phyloP scores from a whole-genome alignment of 192 early-diverging fungal genomes.

The Pilobolus umbonatus region DNA sequence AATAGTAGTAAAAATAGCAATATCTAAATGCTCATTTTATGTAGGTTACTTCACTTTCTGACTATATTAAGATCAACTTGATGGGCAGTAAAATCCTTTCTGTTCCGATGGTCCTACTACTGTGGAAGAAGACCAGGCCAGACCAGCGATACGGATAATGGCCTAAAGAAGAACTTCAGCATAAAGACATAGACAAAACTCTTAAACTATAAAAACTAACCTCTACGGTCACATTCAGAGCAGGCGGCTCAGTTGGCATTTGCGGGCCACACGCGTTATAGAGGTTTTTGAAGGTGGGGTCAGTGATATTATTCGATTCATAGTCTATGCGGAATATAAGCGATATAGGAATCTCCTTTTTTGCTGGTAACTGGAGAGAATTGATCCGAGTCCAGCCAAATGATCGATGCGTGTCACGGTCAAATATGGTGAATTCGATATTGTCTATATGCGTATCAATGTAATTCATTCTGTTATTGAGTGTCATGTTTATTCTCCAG shows the following conservation, averaged over 20 bases:
- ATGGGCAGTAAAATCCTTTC: conserved; percentile 8
- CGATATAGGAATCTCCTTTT: neutral
- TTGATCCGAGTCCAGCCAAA: conserved; percentile 14
- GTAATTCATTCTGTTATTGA: conserved; percentile 26
- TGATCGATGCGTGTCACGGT: conserved; percentile 1
- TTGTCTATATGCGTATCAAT: conserved; percentile 19
- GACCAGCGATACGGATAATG: conserved; percentile 3
- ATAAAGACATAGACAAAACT: neutral
- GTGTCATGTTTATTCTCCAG: conserved; percentile 23
- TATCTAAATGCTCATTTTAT: neutral
- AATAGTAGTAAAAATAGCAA: neutral
- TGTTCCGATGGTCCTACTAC: neutral
- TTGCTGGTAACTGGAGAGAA: neutral
- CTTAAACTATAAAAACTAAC: neutral
- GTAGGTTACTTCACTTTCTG: neutral
- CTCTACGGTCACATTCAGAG: conserved; percentile 5
- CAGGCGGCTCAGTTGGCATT: conserved; percentile 2
- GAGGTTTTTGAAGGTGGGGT: conserved; percentile 21
- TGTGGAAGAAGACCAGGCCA: neutral
- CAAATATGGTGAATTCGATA: conserved; percentile 12
- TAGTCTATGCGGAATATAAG: conserved; percentile 6
- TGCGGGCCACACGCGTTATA: conserved; percentile 20
- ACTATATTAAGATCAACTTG: neutral
- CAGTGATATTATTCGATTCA: neutral
- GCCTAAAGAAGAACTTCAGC: conserved; percentile 1